A percentile compares a stretch with the other conserved stretches of the same genome.
Conservation (phyloP, 192 early-diverging fungal genomes). For the Mortierella alpina region DNA sequence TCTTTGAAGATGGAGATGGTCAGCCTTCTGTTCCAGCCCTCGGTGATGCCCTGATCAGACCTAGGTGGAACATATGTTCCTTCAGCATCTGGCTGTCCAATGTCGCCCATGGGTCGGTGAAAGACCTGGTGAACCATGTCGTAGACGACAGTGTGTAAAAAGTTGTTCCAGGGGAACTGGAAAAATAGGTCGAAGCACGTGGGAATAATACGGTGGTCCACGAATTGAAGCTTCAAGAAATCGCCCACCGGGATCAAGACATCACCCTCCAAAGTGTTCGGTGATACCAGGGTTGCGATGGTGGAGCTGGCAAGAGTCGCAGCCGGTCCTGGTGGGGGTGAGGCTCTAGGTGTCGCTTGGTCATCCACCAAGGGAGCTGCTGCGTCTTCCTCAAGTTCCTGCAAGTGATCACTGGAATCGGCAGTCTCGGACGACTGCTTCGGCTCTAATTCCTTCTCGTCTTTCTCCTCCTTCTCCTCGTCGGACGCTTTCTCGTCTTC, state of each 20-base stretch:
- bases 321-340: constrained; percentile 19
- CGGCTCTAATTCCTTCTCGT: neutral
- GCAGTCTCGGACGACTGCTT: neutral
- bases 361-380: constrained; percentile 23
- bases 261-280: constrained; percentile 16
- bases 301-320: constrained; percentile 12
- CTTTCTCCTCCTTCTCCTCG: neutral
- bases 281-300: constrained; percentile 13
- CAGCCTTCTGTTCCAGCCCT: constrained; percentile 49
- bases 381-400: constrained; percentile 14
- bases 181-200: constrained; percentile 89
- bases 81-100: constrained; percentile 46
- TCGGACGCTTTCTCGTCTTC: neutral
- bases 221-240: constrained; percentile 75
- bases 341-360: constrained; percentile 23
- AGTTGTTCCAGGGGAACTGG: constrained; percentile 97
- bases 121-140: constrained; percentile 99
- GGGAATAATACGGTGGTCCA: constrained; percentile 73
- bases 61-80: constrained; percentile 44
- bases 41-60: constrained; percentile 34
- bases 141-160: constrained; percentile 98
- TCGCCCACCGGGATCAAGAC: constrained; percentile 73
- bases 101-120: constrained; percentile 83
- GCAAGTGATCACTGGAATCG: neutral
- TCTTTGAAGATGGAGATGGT: constrained; percentile 82